Base-by-base conservation (phyloP, 192 early-diverging fungal species). In the Gamsiella multidivaricata region DNA sequence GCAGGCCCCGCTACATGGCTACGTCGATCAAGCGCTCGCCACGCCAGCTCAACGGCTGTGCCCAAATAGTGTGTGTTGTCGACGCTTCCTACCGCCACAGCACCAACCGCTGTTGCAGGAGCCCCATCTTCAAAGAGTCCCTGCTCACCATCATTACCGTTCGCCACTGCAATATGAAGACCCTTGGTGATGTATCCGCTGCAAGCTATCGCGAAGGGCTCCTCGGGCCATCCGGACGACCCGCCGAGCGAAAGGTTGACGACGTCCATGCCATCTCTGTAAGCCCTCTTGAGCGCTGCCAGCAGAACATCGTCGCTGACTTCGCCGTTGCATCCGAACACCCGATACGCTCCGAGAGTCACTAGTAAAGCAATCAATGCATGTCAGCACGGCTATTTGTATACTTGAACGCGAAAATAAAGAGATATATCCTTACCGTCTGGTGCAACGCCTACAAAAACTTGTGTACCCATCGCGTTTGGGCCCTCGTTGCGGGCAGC, bases 241-340 rank as follows among this genome's bases (percentile, higher is more conserved):
- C 85, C 91, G 51, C 94, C 96, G 49, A 96, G 71, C 53, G 91
- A 93, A 69, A 96, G 79, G 81, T 92, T 95, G 65, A 98, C 90
- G 36, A 98, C 70, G 59, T 98, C 88, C 78, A 92, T 86, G 1
- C 87, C 82, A 54, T 94, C 93, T 6, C 75, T 64, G 56, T 85
- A 83, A 2, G 95, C 96, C 2, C 58, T 55, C 69, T 89, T 83
- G 76, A 98, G 68, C 17, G 91, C 96, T 46, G 90, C 84, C 34
- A 94, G 83, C 18, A 96, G 83, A 18, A 95, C 70, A 61, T 94
- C 94, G 22, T 88, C 85, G 15, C 82, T 80, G 1, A 85, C 82
- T 33, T 81, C 80, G 50, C 89, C 89, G 64, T 84, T 84, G 78
- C 95, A 96, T 25, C 93, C 93, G 71, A 94, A 91, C 18, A 96